Percentiles rank a stretch among this genome's conserved stretches.
Conservation (phyloP, 305 asterid genomes). For the Fraxinus ornus region DNA sequence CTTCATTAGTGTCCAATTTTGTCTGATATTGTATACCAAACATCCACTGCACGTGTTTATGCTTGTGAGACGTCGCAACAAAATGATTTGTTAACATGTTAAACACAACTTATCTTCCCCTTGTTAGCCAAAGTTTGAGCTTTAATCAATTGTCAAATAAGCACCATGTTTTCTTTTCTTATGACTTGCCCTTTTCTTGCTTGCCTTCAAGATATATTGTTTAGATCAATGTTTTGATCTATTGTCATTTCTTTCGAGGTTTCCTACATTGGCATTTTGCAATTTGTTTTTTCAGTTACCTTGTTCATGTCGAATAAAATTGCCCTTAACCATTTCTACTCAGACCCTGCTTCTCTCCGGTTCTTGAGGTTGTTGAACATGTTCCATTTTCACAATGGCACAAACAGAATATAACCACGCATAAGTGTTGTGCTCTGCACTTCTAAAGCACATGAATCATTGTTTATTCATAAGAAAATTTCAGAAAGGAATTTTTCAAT, state of each 20-base stretch:
- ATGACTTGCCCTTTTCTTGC: not conserved
- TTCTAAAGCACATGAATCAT: not conserved
- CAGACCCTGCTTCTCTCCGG: not conserved
- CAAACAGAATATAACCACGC: not conserved
- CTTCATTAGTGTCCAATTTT: not conserved
- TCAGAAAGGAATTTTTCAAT: not conserved
- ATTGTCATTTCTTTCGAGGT: not conserved
- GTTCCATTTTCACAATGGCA: not conserved
- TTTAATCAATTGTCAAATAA: not conserved
- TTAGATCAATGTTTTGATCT: not conserved
- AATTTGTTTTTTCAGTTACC: not conserved
- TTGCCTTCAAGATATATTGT: not conserved
- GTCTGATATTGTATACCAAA: conserved; percentile 14
- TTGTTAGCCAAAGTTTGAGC: not conserved
- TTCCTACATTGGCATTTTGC: not conserved
- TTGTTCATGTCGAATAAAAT: not conserved
- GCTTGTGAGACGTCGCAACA: not conserved
- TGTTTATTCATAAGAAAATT: not conserved
- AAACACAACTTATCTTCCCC: not conserved
- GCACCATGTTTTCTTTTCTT: not conserved
- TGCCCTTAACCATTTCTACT: not conserved
- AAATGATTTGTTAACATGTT: not conserved
- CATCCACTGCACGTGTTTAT: not conserved
- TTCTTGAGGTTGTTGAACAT: not conserved
- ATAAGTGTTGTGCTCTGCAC: not conserved